Conservation (phyloP, 2,329 filamentous ascomycete genomes). For the Xylaria multiplex region DNA sequence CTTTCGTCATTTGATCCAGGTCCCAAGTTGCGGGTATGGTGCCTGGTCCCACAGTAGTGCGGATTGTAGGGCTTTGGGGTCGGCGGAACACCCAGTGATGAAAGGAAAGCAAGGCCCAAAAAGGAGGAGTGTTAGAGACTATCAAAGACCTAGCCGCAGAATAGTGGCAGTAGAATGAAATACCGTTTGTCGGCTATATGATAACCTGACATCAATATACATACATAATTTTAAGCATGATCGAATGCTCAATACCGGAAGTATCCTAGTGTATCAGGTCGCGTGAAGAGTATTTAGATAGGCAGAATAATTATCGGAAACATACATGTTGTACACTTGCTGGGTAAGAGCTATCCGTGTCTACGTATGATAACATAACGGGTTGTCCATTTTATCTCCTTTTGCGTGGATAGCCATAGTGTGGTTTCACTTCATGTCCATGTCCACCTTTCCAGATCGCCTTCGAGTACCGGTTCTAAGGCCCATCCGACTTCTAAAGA, state of each 20-base stretch:
- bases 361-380: conserved; percentile 14
- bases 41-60: not conserved
- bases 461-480: not conserved
- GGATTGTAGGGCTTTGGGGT: not conserved
- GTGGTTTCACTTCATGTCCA: not conserved
- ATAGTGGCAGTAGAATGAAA: conserved; percentile 18
- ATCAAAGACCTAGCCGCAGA: not conserved
- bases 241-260: not conserved
- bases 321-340: conserved; percentile 34
- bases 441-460: not conserved
- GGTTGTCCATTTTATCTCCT: not conserved
- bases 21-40: not conserved
- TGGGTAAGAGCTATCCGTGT: conserved; percentile 11
- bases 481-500: not conserved
- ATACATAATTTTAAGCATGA: conserved; percentile 9
- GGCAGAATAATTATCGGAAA: not conserved
- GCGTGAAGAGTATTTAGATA: not conserved
- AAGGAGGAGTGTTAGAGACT: not conserved
- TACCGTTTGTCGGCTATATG: conserved; percentile 1
- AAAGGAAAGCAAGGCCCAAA: not conserved
- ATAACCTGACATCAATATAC: not conserved
- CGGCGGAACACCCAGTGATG: not conserved
- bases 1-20: not conserved
- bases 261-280: not conserved
- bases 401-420: not conserved